These are phyloP conservation scores for Ophiostoma pallidulum DNA, from an alignment of 2,329 filamentous ascomycete genomes.

Conservation along the genomic window DNA sequence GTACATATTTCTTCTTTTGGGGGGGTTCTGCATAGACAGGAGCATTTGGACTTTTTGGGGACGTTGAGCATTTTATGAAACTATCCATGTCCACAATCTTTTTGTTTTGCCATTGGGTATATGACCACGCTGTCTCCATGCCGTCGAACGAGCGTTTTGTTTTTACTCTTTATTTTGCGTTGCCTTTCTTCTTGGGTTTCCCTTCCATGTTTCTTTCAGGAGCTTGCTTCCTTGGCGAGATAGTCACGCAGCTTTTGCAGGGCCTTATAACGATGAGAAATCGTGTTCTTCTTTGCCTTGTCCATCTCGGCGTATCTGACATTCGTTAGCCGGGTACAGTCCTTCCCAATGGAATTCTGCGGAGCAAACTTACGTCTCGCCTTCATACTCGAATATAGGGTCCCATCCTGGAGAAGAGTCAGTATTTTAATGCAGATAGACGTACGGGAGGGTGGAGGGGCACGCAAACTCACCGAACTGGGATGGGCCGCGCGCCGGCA, in stretches of 20 bases:
- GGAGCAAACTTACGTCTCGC: slow-evolving; percentile 54
- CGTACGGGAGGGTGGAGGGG: neutral
- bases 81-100: no score
- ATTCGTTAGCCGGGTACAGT: slow-evolving; percentile 4
- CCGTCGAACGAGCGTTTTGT: neutral
- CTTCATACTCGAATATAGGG: slow-evolving; percentile 87
- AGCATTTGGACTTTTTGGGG: neutral
- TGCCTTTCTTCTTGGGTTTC: neutral
- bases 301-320: slow-evolving; percentile 86
- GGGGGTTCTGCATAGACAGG: no score
- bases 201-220: neutral
- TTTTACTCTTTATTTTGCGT: neutral
- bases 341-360: no score
- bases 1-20: neutral
- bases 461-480: slow-evolving; percentile 60
- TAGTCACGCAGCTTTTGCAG: slow-evolving; percentile 76
- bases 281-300: slow-evolving; percentile 74
- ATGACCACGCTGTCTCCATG: neutral
- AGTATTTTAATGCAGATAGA: neutral
- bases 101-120: neutral
- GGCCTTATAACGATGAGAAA: slow-evolving; percentile 86
- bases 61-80: no score
- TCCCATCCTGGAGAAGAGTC: slow-evolving; percentile 65
- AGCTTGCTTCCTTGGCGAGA: slow-evolving; percentile 43
- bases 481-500: slow-evolving; percentile 68